phyloP scores from a whole-genome alignment of 176 grass and related monocot species.

The Triticum monococcum region DNA sequence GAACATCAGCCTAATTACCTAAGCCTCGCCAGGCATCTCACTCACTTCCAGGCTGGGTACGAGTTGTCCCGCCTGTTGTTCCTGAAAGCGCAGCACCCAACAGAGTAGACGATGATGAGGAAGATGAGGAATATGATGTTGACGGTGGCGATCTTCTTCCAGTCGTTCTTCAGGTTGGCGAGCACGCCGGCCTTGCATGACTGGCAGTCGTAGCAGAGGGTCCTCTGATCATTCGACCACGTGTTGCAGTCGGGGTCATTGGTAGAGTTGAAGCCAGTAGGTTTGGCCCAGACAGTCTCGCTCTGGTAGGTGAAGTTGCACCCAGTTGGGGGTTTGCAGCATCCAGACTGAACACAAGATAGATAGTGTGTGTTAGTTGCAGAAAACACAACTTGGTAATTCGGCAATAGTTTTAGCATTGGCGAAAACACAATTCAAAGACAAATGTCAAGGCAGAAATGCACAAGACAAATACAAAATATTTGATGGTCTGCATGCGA shows the following conservation, averaged over 20 bases:
- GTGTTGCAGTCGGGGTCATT: conserved; percentile 62
- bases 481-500: conserved; percentile 8
- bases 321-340: conserved; percentile 82
- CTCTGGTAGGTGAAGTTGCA: conserved; percentile 79
- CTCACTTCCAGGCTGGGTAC: conserved; percentile 53
- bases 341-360: conserved; percentile 62
- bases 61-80: conserved; percentile 79
- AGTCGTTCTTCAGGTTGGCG: conserved; percentile 83
- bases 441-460: background rate
- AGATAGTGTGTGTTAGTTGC: conserved; percentile 2
- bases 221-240: conserved; percentile 59
- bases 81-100: conserved; percentile 89
- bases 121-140: conserved; percentile 91
- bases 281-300: conserved; percentile 70
- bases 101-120: conserved; percentile 77
- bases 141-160: conserved; percentile 82
- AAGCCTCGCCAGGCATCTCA: background rate
- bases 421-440: background rate
- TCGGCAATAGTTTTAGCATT: background rate
- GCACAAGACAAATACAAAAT: background rate
- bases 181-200: conserved; percentile 91
- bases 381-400: background rate
- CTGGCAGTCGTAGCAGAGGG: conserved; percentile 77
- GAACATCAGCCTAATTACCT: background rate
- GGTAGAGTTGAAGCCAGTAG: conserved; percentile 37